Evolutionary conservation across 257 asterid genomes (phyloP).

Genomic region (Solanum chmielewskii): DNA sequence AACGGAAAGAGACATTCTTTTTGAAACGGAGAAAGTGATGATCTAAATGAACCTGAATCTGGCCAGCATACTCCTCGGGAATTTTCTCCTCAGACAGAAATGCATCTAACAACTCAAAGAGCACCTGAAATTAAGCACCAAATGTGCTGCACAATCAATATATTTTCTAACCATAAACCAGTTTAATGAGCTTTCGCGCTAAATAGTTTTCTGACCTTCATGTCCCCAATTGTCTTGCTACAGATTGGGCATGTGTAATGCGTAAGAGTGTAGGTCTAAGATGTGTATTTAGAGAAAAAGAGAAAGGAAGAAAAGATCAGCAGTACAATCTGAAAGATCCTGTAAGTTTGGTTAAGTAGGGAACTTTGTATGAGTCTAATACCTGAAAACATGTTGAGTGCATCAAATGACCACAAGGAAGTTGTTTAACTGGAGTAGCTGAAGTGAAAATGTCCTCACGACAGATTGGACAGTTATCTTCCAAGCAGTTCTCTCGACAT

Average conservation of each 20-base stretch:
- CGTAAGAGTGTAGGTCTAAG: slow-evolving; percentile 64
- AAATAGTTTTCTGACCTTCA: slow-evolving; percentile 49
- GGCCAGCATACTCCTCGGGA: slow-evolving; percentile 67
- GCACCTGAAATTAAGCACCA: slow-evolving; percentile 34
- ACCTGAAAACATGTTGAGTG: slow-evolving; percentile 91
- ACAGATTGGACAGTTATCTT: slow-evolving; percentile 89
- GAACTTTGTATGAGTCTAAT: neutral
- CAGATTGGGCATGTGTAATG: slow-evolving; percentile 85
- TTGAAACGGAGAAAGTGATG: neutral
- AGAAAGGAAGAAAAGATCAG: slow-evolving; percentile 5
- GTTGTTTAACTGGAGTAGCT: slow-evolving; percentile 62
- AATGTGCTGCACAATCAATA: neutral
- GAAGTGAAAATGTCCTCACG: slow-evolving; percentile 75
- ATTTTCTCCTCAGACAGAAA: slow-evolving; percentile 64
- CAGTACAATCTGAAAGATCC: neutral
- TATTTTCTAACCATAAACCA: neutral
- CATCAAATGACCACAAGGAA: slow-evolving; percentile 87
- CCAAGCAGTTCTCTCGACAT: slow-evolving; percentile 77
- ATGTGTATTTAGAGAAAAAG: neutral
- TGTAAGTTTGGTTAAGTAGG: neutral
- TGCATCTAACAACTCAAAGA: slow-evolving; percentile 71
- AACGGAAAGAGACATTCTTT: neutral
- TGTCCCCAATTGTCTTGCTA: slow-evolving; percentile 89
- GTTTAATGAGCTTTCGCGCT: neutral
- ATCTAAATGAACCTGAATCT: slow-evolving; percentile 45